phyloP scores from a whole-genome alignment of 805 yeast genomes.

The Kluyveromyces aestuarii region DNA sequence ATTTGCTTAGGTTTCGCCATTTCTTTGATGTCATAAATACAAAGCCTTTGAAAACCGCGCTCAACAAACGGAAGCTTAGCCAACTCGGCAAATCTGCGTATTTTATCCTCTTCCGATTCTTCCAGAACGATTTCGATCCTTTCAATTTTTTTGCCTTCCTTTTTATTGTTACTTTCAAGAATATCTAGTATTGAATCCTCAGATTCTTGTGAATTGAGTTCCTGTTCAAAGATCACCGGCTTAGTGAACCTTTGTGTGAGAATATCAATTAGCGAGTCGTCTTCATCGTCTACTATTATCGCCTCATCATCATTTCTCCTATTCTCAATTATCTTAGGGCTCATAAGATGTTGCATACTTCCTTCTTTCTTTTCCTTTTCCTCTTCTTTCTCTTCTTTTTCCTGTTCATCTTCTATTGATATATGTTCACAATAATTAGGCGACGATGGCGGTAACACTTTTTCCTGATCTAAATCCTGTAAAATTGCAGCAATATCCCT shows the following conservation, averaged over 20 bases:
- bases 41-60: constrained; percentile 33
- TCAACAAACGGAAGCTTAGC: constrained; percentile 40
- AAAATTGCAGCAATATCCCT: constrained; percentile 27
- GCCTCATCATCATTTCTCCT: constrained; percentile 2
- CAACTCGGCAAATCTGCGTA: constrained; percentile 6
- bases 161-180: not conserved
- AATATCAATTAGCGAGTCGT: constrained; percentile 21
- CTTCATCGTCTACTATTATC: constrained; percentile 9
- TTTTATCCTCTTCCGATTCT: not conserved
- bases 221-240: not conserved
- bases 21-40: constrained; percentile 12
- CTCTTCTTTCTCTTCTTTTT: not conserved
- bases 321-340: not conserved
- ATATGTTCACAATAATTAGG: not conserved
- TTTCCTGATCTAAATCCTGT: constrained; percentile 16
- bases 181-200: constrained; percentile 2
- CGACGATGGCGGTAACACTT: not conserved
- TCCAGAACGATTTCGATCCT: not conserved
- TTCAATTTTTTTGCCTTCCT: not conserved
- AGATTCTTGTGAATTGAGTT: not conserved
- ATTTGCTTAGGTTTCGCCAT: constrained; percentile 35
- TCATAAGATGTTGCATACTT: not conserved
- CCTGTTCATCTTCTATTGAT: constrained; percentile 1
- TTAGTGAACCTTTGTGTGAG: constrained; percentile 17
- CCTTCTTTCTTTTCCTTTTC: not conserved